Evolutionary conservation across 116 monocot genomes (phyloP), one percentile per base, ranked within the genome.

Genomic region (Posidonia oceanica): DNA sequence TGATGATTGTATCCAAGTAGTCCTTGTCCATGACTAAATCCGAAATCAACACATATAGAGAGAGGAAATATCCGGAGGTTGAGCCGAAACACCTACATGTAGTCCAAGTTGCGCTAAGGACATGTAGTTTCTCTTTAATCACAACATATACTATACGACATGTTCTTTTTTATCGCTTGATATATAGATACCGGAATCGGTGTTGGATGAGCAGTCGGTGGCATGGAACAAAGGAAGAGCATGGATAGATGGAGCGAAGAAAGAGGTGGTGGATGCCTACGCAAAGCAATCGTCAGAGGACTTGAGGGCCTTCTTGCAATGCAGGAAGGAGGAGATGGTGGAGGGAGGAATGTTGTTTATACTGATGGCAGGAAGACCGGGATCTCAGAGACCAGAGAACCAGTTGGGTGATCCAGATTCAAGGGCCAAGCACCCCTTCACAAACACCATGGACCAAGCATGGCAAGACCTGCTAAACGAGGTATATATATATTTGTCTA

Each of bases 371-470:
- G 87, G 87, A 14, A 54, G 87, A 61, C 67, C 81, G 14, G 63
- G 57, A 20, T 76, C 68, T 13, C 81, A 79, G 61, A 63, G 7
- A 53, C 76, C 81, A 14, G 83, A 75, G 64, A 81, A 87, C 74
- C 87, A 87, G 72, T 14, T 87, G n/a, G 81, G 83, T 6, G 87
- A 87, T 53, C 77, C 81, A 11, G 83, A 81, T 38, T 79, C 87
- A 4, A 78, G 87, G 61, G 77, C 81, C 55, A 87, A 87, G 75
- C 87, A 87, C 59, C 83, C 87, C 3, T 81, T 87, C 81, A 87
- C 83, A 1, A 69, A 51, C 68, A 59, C 76, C 66, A 87, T 87
- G 81, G 87, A 87, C 40, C 81, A 77, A 64, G 83, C 87, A 11
- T 87, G 87, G 87, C 16, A 79, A 17, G 83, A 81, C 72, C 69